A percentile compares a stretch with the other conserved stretches of the same genome.
Evolutionary conservation across 2,329 filamentous ascomycete genomes (phyloP).

Genomic region (Cylindrodendrum hubeiense): DNA sequence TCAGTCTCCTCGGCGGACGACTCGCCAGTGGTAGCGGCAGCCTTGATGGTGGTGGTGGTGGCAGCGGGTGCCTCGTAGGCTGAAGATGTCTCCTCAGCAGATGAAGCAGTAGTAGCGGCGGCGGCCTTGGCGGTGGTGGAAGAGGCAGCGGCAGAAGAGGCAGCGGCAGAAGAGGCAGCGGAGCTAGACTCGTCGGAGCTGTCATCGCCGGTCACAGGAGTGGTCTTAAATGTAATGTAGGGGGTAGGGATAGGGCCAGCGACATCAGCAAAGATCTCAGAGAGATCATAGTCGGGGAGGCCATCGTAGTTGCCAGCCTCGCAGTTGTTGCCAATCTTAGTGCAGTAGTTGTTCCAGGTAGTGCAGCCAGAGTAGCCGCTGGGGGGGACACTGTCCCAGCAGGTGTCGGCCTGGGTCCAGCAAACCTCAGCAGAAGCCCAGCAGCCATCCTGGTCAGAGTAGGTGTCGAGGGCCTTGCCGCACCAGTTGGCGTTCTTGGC

Average conservation of each 20-base stretch:
- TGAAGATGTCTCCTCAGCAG: slow-evolving; percentile 6
- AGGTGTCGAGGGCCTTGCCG: slow-evolving; percentile 69
- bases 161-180: slow-evolving; percentile 9
- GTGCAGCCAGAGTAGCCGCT: slow-evolving; percentile 71
- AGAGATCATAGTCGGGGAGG: slow-evolving; percentile 58
- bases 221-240: slow-evolving; percentile 43
- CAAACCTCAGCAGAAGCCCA: slow-evolving; percentile 68
- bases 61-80: slow-evolving; percentile 4
- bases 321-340: slow-evolving; percentile 58
- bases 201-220: slow-evolving; percentile 25
- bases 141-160: slow-evolving; percentile 23
- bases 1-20: slow-evolving; percentile 26
- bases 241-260: slow-evolving; percentile 51
- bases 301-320: slow-evolving; percentile 57
- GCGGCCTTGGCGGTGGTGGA: slow-evolving; percentile 21
- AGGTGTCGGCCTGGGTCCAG: slow-evolving; percentile 70
- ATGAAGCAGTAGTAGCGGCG: slow-evolving; percentile 16
- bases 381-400: slow-evolving; percentile 69
- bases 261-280: slow-evolving; percentile 45
- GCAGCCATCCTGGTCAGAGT: slow-evolving; percentile 68
- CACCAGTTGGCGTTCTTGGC: slow-evolving; percentile 81
- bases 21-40: slow-evolving; percentile 17
- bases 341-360: slow-evolving; percentile 74
- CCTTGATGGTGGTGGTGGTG: not conserved
- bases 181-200: slow-evolving; percentile 22